Evolutionary conservation across 768 basidiomycete genomes (phyloP), one percentile per base, ranked within the genome.

Genomic region (Boletus subcaerulescens): DNA sequence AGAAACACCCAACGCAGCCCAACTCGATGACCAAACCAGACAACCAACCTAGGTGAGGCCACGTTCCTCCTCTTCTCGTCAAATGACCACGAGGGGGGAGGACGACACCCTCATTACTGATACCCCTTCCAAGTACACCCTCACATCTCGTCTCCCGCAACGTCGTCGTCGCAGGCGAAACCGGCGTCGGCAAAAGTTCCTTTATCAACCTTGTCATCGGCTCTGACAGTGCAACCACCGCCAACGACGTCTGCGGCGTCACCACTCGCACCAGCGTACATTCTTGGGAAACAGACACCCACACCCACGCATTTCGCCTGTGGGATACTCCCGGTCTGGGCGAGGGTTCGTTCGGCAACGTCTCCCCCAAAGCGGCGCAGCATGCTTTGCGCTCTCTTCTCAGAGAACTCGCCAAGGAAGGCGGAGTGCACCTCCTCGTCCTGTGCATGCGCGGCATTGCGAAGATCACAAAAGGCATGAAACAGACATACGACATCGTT

Each of bases 311-410:
- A 5, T 65, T 65, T 36, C 55, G 45, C 12, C 52, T 65, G 13
- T 67, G 65, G 65, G 65, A 65, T 22, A 65, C 65, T 1, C 65
- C 65, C 5, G 65, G 65, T 3, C 50, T 65, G 0, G 57, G 53
- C 13, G 65, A 65, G 39, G 65, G 65, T 0, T 61, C 64, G 10
- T 65, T 61, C 17, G 64, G 64, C 4, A 61, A 18, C 14, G 62
- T 67, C 45, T 65, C 65, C 0, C 65, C 53, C 44, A 62, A 22
- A 39, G 62, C 55, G 3, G 65, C 65, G 10, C 52, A 65, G 35
- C 57, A 56, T 20, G 65, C 57, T 5, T 29, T 65, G 17, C 55
- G 65, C 1, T 35, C 52, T 3, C 65, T 65, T 24, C 53, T 65
- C 22, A 51, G 50, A 32, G 56, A 59, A 18, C 62, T 65, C 32